These are phyloP conservation scores for Globisporangium solare DNA, from an alignment of 352 stramenopile species.

Conservation along the genomic window DNA sequence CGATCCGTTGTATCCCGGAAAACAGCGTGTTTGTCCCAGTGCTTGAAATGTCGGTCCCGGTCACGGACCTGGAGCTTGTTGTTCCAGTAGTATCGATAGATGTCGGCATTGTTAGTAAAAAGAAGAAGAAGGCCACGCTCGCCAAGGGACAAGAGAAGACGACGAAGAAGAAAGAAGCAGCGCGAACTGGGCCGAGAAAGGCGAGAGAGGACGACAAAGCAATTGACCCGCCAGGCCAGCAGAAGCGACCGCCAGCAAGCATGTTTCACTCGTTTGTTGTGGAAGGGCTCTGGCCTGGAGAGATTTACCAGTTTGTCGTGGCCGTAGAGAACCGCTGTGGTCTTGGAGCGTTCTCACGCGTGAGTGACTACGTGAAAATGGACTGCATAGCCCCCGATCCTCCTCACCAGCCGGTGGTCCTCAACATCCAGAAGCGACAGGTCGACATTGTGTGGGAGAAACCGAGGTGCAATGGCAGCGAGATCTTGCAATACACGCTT, in stretches of 20 bases:
- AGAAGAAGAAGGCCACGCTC: background rate
- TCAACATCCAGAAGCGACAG: conserved; percentile 31
- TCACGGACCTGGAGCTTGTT: conserved; percentile 21
- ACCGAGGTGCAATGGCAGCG: conserved; percentile 59
- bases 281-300: conserved; percentile 47
- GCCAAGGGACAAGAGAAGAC: background rate
- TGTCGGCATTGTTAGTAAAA: background rate
- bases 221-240: background rate
- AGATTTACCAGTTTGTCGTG: conserved; percentile 74
- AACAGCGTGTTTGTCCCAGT: conserved; percentile 34
- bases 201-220: background rate
- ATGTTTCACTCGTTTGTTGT: conserved; percentile 28
- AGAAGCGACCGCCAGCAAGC: conserved; percentile 1
- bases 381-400: conserved; percentile 49
- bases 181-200: background rate
- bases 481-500: conserved; percentile 68
- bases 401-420: conserved; percentile 30
- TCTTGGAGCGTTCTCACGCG: conserved; percentile 47
- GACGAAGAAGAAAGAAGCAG: background rate
- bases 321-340: conserved; percentile 67
- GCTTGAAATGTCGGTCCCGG: conserved; percentile 25
- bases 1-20: conserved; percentile 52
- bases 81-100: background rate
- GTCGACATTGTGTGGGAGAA: conserved; percentile 47
- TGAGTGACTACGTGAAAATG: conserved; percentile 75